Evolutionary conservation across 371 early-diverging fungal species (phyloP), one percentile per base, ranked within the genome.

Genomic region (Mycotypha africana): DNA sequence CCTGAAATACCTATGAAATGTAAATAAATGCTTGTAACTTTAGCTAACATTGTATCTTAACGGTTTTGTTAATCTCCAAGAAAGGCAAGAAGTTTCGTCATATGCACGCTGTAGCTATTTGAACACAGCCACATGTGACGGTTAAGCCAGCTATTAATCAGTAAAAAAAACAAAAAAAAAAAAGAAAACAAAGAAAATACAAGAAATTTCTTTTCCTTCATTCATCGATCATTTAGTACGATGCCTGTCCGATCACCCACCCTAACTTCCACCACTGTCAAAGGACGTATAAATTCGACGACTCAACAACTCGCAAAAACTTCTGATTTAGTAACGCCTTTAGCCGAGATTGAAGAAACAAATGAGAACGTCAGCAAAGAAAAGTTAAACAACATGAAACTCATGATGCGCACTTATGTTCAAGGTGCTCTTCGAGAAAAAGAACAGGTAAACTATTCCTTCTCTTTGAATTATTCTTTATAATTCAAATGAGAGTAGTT

Each of bases 381-480:
- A 38, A 72, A 67, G 28, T 30, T 59, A 5, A 42, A 24, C 14
- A 68, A 73, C 32, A 60, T 67, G 53, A 65, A 55, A 41, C 53
- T 65, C 32, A 66, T 79, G 50, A 73, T 73, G 70, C 57, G 53
- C 21, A 60, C 62, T 3, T 73, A 53, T 50, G 46, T 69, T 14
- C 41, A 49, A 34, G 70, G 74, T 19, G 74, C 74, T 25, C 47
- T 73, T 12, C 58, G 65, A 25, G 70, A 69, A 45, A 65, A 69
- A 36, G 65, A 64, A 28, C 62, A 69, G 70, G 74, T 73, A 69
- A 69, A 54, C 53, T 34, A 52, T 40, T 36, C 21, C 38, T 38
- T 38, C 39, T 45, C 47, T 31, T 42, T n/a, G n/a, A n/a, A 15
- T 16, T 40, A 45, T 26, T 23, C 38, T 49, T 21, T 39, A 7